Conservation (phyloP, 352 stramenopile species). For the Phytophthora megakarya region DNA sequence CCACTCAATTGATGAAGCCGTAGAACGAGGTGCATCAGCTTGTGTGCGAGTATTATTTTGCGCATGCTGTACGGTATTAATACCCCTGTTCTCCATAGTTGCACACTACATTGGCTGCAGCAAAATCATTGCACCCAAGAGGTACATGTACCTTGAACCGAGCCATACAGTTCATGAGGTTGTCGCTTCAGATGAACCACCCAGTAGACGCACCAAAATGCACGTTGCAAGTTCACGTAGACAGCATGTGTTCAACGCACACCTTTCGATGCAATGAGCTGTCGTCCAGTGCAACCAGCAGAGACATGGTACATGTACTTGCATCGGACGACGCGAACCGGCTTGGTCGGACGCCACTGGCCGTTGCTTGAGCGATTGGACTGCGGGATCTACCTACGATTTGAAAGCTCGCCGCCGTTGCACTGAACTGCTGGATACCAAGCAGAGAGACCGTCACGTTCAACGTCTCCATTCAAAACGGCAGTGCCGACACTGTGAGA, state of each 20-base stretch:
- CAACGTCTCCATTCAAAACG: constrained; percentile 20
- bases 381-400: constrained; percentile 18
- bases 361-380: background rate
- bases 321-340: constrained; percentile 32
- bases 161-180: constrained; percentile 6
- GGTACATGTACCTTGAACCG: background rate
- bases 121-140: too few species aligned
- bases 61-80: too few species aligned
- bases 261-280: constrained; percentile 14
- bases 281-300: constrained; percentile 9
- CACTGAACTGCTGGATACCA: constrained; percentile 18
- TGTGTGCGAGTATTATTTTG: background rate
- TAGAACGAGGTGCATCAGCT: constrained; percentile 6
- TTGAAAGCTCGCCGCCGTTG: constrained; percentile 18
- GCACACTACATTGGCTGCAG: too few species aligned
- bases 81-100: too few species aligned
- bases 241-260: background rate
- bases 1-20: too few species aligned
- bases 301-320: constrained; percentile 3
- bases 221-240: background rate
- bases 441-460: constrained; percentile 13
- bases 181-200: constrained; percentile 2
- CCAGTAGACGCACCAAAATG: constrained; percentile 20
- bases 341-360: constrained; percentile 24
- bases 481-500: constrained; percentile 14